Base-by-base conservation (phyloP, 208 protist genomes). In the Entamoeba dispar region DNA sequence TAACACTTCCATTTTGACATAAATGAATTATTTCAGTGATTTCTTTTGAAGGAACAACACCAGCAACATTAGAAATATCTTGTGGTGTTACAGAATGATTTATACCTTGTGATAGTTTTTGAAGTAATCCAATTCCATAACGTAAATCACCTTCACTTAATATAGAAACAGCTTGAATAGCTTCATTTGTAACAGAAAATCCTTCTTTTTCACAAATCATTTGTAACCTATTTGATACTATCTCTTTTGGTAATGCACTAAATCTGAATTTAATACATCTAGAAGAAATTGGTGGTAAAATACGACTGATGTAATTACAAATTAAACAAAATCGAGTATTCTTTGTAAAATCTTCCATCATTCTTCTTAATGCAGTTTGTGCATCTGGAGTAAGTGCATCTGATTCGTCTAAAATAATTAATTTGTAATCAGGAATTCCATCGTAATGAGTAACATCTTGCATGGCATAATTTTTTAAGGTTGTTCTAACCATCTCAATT, bases 181-280 rank as follows among this genome's bases (percentile, higher is more conserved):
- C 47, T 49, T 92, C 90, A 50, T 43, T 19, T 49, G 90, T 51
- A 31, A 47, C 34, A 31, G 14, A 19, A n/a, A 92, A 51, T 22
- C 27, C 43, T 49, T 92, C 90, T 92, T 92, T 92, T 14, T 92
- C 90, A 50, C 90, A 92, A 49, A 92, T 92, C 14, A 31, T 34
- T 49, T 19, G 14, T 19, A 92, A n/a, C 6, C 43, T 14, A 43
- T 27, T n/a, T 19, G 10, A 92, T 10, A 92, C 47, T 17, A n/a
- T 50, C 47, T 50, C 43, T 55, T 50, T 22, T 27, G 43, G 49
- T 17, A 92, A n/a, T 34, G 91, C 38, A n/a, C 97, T 97, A 95
- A 99, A 99, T 22, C 98, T 96, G 93, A 99, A 99, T 95, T 99
- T 99, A 61, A 98, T 98, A 95, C 99, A 99, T 22, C 99, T 96